Conservation (phyloP, 2,329 filamentous ascomycete species). For the Biscogniauxia marginata region DNA sequence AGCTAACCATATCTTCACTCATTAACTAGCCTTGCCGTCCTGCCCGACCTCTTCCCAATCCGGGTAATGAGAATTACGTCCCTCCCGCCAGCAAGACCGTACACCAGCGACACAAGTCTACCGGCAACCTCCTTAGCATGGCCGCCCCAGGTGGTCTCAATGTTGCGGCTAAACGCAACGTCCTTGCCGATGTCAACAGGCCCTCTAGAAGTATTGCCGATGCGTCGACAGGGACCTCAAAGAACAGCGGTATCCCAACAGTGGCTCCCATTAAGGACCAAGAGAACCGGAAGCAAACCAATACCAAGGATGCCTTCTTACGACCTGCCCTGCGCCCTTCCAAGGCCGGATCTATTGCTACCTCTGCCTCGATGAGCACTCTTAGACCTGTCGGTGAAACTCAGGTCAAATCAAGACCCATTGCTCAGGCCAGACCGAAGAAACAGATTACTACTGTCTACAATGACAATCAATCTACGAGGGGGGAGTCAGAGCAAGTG, state of each 20-base stretch:
- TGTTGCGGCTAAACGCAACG: constrained; percentile 69
- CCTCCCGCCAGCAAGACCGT: constrained; percentile 57
- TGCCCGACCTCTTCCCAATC: constrained; percentile 55
- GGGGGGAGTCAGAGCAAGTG: neutral
- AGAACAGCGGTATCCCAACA: constrained; percentile 24
- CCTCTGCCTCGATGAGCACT: constrained; percentile 22
- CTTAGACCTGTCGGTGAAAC: constrained; percentile 9
- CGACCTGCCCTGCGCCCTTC: constrained; percentile 37
- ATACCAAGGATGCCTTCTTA: constrained; percentile 36
- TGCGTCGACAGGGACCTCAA: constrained; percentile 31
- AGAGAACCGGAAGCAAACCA: constrained; percentile 39
- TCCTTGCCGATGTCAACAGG: constrained; percentile 82
- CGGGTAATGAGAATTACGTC: constrained; percentile 68
- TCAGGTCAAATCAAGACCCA: neutral
- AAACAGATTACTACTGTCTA: constrained; percentile 22
- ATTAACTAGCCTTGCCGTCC: constrained; percentile 67
- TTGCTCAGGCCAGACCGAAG: constrained; percentile 6
- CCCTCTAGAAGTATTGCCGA: constrained; percentile 41
- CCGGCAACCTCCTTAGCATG: constrained; percentile 55
- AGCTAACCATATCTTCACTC: constrained; percentile 18
- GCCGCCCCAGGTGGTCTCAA: constrained; percentile 57
- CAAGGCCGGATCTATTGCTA: constrained; percentile 21
- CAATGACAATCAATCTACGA: constrained; percentile 22
- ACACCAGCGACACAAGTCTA: constrained; percentile 82
- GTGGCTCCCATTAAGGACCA: constrained; percentile 36